Base-by-base conservation (phyloP, 192 early-diverging fungal genomes). In the Umbelopsis isabellina region DNA sequence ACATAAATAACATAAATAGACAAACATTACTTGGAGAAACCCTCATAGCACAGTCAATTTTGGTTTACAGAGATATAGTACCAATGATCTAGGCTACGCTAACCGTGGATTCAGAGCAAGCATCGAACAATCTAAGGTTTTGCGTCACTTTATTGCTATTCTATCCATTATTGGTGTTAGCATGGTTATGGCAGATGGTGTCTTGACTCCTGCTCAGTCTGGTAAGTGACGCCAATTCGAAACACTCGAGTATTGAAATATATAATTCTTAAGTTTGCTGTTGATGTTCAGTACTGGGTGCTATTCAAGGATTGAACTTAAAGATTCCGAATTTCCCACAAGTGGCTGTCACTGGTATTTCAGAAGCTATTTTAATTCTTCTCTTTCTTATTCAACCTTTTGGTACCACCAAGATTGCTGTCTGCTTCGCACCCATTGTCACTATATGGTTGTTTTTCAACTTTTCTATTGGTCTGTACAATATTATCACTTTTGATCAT, bases 321-420 rank as follows among this genome's bases (percentile, higher is more conserved):
- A 49, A 49, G n/a, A 22, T 53, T 18, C 68, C 68, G 13, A 22
- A 72, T 20, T 67, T 83, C 49, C 48, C 79, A 18, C 61, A 70
- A 18, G 35, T 58, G 5, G 75, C 67, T 44, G 66, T 73, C 1
- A 68, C 79, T 35, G 80, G 70, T 4, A 68, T 75, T 25, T 48
- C 80, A 5, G 73, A 75, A 49, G 64, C 33, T 15, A 79, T 85
- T 13, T 55, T 87, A 15, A 49, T 79, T 15, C 13, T 82, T 37
- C 64, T 88, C n/a, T 83, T 87, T 49, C 50, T 78, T 49, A 46
- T 47, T 4, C 87, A 88, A 75, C 71, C 51, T n/a, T 85, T 79
- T 53, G 86, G 86, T 18, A 87, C 87, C 7, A 55, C 61, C 25
- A 77, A 70, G 47, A 48, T 81, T 1, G 70, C 73, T 15, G 70